phyloP scores from a whole-genome alignment of 1,139 yeast species.

The Pichia sp. region DNA sequence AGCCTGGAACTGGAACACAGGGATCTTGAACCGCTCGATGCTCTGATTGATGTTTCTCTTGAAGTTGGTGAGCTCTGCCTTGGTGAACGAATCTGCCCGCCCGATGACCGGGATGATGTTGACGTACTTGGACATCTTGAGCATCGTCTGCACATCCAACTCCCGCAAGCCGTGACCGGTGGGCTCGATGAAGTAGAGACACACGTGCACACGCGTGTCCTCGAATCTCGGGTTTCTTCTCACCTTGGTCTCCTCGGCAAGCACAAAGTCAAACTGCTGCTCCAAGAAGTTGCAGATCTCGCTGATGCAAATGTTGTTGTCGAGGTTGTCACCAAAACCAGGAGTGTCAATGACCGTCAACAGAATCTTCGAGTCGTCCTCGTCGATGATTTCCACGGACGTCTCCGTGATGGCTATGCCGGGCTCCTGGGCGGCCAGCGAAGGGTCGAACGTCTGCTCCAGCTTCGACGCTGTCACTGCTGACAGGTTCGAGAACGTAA shows the following conservation, averaged over 20 bases:
- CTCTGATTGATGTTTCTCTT: constrained; percentile 43
- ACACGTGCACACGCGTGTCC: constrained; percentile 62
- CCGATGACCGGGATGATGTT: constrained; percentile 56
- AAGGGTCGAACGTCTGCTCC: constrained; percentile 42
- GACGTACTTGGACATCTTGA: constrained; percentile 43
- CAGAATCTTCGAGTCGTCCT: constrained; percentile 46
- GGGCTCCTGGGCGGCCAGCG: constrained; percentile 42
- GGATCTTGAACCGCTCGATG: constrained; percentile 41
- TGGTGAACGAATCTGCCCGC: constrained; percentile 55
- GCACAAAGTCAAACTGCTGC: constrained; percentile 48
- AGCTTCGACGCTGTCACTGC: constrained; percentile 36
- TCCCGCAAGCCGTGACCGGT: constrained; percentile 50
- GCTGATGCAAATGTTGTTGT: constrained; percentile 35
- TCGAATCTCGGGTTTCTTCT: constrained; percentile 48
- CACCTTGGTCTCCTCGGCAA: constrained; percentile 58
- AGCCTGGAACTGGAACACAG: constrained; percentile 45
- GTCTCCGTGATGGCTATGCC: constrained; percentile 61
- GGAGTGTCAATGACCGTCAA: constrained; percentile 66
- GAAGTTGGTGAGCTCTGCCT: constrained; percentile 41
- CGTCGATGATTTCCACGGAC: constrained; percentile 52
- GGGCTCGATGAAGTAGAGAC: constrained; percentile 56
- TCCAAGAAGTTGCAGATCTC: constrained; percentile 52
- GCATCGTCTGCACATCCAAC: constrained; percentile 49
- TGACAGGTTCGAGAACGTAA: constrained; percentile 40
- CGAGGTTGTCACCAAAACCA: constrained; percentile 72